These are phyloP conservation scores for Rosellinia necatrix DNA, from an alignment of 2,329 filamentous ascomycete species.

Conservation along the genomic window DNA sequence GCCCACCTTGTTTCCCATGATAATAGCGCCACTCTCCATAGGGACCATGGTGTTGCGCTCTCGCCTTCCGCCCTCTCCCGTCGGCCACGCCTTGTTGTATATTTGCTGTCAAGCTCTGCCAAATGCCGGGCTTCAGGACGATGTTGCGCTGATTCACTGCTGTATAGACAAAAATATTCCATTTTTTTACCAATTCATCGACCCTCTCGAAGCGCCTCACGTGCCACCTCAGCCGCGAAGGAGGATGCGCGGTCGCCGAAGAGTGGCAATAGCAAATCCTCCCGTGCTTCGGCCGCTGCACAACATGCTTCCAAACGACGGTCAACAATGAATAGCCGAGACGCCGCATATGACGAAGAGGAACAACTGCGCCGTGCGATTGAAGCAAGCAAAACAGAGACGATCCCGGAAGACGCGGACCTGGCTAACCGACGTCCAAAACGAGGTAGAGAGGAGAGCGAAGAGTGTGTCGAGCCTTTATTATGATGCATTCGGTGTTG, in stretches of 20 bases:
- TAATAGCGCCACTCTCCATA: neutral
- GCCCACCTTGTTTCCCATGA: neutral
- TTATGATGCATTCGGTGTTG: slow-evolving; percentile 17
- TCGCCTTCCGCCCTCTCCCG: neutral
- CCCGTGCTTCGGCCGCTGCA: slow-evolving; percentile 52
- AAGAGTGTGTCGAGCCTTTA: slow-evolving; percentile 72
- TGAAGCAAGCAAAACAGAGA: slow-evolving; percentile 91
- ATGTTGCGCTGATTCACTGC: slow-evolving; percentile 45
- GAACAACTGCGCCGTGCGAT: slow-evolving; percentile 86
- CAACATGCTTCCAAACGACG: slow-evolving; percentile 74
- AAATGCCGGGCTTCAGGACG: neutral
- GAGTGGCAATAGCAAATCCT: slow-evolving; percentile 60
- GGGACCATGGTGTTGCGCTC: neutral
- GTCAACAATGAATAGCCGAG: slow-evolving; percentile 96
- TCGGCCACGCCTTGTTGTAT: slow-evolving; percentile 9
- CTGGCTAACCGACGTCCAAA: slow-evolving; percentile 71
- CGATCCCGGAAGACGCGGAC: slow-evolving; percentile 57
- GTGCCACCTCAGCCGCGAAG: slow-evolving; percentile 69
- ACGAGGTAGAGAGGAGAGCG: slow-evolving; percentile 84
- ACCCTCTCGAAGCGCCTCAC: slow-evolving; percentile 59
- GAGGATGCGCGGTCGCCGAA: slow-evolving; percentile 61
- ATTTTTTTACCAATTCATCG: slow-evolving; percentile 66
- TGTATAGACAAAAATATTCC: slow-evolving; percentile 65
- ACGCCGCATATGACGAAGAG: slow-evolving; percentile 94
- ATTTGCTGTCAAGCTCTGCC: slow-evolving; percentile 9